These are phyloP conservation scores for Cladophialophora immunda DNA, from an alignment of 2,329 filamentous ascomycete species.

Conservation along the genomic window DNA sequence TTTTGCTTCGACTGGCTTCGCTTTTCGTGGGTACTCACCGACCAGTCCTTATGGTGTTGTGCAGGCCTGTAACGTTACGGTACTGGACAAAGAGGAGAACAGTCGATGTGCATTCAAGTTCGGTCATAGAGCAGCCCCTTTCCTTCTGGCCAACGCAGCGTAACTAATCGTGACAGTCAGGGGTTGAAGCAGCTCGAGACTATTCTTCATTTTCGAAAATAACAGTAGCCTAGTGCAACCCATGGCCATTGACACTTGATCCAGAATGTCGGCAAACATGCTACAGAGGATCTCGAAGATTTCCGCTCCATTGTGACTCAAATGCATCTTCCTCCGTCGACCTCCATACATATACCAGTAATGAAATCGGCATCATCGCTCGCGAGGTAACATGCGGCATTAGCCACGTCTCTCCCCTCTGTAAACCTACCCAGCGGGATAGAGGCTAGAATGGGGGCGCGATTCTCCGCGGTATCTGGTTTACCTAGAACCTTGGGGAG, in stretches of 20 bases:
- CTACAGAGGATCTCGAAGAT: neutral
- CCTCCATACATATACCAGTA: neutral
- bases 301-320: neutral
- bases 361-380: neutral
- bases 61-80: no score
- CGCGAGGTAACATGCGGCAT: neutral
- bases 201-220: no score
- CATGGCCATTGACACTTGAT: neutral
- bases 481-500: neutral
- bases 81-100: no score
- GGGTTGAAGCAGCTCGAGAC: no score
- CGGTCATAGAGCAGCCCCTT: no score
- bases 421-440: neutral
- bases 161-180: no score
- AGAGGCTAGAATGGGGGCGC: neutral
- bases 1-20: no score
- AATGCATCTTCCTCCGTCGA: neutral
- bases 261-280: neutral
- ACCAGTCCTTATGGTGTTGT: no score
- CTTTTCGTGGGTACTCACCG: no score
- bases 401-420: neutral
- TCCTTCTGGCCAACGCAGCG: no score
- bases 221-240: neutral
- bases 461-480: neutral
- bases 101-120: no score